Percentiles rank a stretch among this genome's conserved stretches.
Conservation (phyloP, 495 filamentous ascomycete species). For the Hypoxylon crocopeplum region DNA sequence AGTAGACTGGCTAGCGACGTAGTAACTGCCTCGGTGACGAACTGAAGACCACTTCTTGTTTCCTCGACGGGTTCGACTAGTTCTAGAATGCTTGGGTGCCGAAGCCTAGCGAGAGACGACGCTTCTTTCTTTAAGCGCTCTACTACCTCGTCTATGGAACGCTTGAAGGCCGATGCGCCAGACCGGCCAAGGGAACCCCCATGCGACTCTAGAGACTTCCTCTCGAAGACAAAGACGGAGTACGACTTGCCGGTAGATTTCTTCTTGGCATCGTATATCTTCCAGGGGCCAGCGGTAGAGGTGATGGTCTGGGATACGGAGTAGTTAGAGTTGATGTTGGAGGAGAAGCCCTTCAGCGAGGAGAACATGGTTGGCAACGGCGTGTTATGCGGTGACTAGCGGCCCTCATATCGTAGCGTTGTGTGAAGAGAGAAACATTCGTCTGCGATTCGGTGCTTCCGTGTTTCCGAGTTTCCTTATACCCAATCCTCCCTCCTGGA, state of each 20-base stretch:
- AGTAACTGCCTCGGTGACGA: constrained; percentile 90
- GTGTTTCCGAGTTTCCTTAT: constrained; percentile 1
- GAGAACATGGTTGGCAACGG: constrained; percentile 75
- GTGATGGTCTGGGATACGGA: constrained; percentile 71
- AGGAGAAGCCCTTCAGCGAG: constrained; percentile 85
- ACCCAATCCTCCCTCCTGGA: constrained; percentile 10
- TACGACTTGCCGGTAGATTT: constrained; percentile 86
- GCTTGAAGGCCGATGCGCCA: constrained; percentile 72
- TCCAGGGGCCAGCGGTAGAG: constrained; percentile 88
- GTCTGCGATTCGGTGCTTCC: constrained; percentile 2
- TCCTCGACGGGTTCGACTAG: constrained; percentile 96
- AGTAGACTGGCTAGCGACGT: constrained; percentile 84
- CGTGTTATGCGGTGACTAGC: constrained; percentile 18
- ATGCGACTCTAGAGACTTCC: constrained; percentile 78
- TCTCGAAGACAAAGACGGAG: constrained; percentile 95
- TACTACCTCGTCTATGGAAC: constrained; percentile 83
- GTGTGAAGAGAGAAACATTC: constrained; percentile 18
- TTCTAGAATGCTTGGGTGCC: constrained; percentile 91
- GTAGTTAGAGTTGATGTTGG: constrained; percentile 91
- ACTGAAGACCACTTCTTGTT: constrained; percentile 91
- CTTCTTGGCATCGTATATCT: constrained; percentile 96
- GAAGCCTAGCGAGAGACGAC: constrained; percentile 79
- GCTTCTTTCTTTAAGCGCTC: constrained; percentile 92
- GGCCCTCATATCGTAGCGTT: constrained; percentile 40
- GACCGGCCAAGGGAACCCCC: constrained; percentile 60